phyloP scores from a whole-genome alignment of 225 moss, liverwort and hornwort species.

The Asterella californica region DNA sequence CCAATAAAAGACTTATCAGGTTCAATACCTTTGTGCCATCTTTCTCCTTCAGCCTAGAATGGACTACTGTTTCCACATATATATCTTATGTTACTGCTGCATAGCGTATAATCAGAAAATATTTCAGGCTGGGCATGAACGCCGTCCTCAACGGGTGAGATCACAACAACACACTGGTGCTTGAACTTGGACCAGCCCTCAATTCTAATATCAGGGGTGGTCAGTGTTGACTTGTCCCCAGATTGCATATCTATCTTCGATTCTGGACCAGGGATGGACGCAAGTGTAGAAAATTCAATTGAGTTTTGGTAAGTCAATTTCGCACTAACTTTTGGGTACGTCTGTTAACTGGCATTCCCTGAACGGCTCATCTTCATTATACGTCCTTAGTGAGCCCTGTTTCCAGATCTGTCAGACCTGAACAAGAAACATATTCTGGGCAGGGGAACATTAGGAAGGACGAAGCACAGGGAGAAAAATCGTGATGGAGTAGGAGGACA shows the following conservation, averaged over 20 bases:
- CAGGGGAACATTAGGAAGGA: conserved; percentile 52
- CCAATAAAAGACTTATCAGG: conserved; percentile 27
- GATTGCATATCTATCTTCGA: conserved; percentile 49
- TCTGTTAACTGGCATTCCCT: too few species aligned
- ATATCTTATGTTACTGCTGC: too few species aligned
- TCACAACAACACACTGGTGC: background rate
- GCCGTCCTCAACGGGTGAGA: too few species aligned
- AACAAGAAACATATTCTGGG: background rate
- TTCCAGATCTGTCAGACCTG: background rate
- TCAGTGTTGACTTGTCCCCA: conserved; percentile 43
- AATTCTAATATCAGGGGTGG: background rate
- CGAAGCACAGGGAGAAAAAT: conserved; percentile 45
- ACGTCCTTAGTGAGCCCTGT: background rate
- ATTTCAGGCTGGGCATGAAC: too few species aligned
- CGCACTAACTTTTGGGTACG: too few species aligned
- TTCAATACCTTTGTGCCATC: background rate
- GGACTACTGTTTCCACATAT: too few species aligned
- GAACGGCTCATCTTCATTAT: background rate
- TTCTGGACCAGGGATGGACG: conserved; percentile 51
- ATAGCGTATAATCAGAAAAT: too few species aligned
- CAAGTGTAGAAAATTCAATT: conserved; percentile 22
- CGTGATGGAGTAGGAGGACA: conserved; percentile 40
- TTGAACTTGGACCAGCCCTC: background rate
- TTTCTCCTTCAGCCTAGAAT: background rate
- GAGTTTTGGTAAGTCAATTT: conserved; percentile 30